Evolutionary conservation across 1,284 basidiomycete genomes (phyloP), one percentile per base, ranked within the genome.

Genomic region (Psilocybe mexicana): DNA sequence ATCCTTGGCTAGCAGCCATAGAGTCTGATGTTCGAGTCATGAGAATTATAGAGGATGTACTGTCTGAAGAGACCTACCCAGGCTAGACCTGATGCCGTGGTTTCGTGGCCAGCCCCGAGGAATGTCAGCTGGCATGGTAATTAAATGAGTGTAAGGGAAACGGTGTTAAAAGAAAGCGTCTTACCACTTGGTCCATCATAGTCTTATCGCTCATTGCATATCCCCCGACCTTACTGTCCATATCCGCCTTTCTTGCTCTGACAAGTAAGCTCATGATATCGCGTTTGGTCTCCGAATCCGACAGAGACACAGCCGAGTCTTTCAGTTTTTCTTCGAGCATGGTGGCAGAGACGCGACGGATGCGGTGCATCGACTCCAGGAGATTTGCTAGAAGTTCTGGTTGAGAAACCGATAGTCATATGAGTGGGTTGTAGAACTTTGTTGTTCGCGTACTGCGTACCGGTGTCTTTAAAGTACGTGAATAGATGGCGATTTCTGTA

Each of bases 241-340:
- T 54, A 25, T 75, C 72, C 24, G 72, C 69, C 54, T 73, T 72
- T 25, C 79, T 67, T 5, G 78, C 77, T 25, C 77, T 72, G 5
- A 82, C 76, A 0, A 82, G 70, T 25, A 82, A 63, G 49, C 74
- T 76, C 80, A 82, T 82, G 45, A 82, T 78, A 65, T 82, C 80
- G 54, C 75, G 73, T 65, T 80, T 80, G 2, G 73, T 70, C n/a
- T 71, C 69, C 3, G 66, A 73, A 49, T 82, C 79, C 11, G 72
- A 70, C 18, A 66, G 61, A 6, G 67, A 55, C 10, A 74, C 64
- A 14, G 63, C 66, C 14, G 72, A 65, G 25, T 80, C 79, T 6
- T 62, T 57, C 59, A 77, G 71, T 63, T 77, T 78, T 59, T 78
- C 73, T 18, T 65, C 61, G 5, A 82, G 69, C 64, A 83, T 80